Evolutionary conservation across 345 rosid genomes (phyloP).

Genomic region (Lenwebbia sp.): DNA sequence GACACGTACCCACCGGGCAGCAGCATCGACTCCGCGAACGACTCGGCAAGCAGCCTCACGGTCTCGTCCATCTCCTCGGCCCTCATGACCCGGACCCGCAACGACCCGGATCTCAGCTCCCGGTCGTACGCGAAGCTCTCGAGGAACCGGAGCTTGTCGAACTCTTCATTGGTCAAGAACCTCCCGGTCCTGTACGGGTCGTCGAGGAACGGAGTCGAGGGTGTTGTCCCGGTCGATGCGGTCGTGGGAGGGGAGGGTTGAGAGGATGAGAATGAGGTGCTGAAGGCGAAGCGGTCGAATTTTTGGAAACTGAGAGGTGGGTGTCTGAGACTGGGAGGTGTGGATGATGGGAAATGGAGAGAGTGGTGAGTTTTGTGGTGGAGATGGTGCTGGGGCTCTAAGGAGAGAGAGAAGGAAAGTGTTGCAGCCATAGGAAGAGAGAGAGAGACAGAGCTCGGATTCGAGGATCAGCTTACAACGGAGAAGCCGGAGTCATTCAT

Average conservation of each 20-base stretch:
- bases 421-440: slow-evolving; percentile 31
- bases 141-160: slow-evolving; percentile 49
- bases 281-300: slow-evolving; percentile 20
- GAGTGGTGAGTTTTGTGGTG: slow-evolving; percentile 3
- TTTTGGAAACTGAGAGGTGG: background rate
- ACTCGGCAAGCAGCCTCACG: slow-evolving; percentile 58
- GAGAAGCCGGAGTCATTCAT: background rate
- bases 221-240: slow-evolving; percentile 10
- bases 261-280: slow-evolving; percentile 12
- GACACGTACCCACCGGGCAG: slow-evolving; percentile 51
- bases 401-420: slow-evolving; percentile 28
- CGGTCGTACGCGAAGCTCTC: slow-evolving; percentile 48
- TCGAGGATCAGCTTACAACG: background rate
- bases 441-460: background rate
- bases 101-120: slow-evolving; percentile 45
- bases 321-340: slow-evolving; percentile 10
- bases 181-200: slow-evolving; percentile 44
- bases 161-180: slow-evolving; percentile 64
- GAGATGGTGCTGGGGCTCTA: slow-evolving; percentile 21
- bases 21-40: slow-evolving; percentile 81
- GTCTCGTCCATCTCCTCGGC: slow-evolving; percentile 61
- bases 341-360: slow-evolving; percentile 14
- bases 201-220: slow-evolving; percentile 31
- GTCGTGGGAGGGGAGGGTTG: slow-evolving; percentile 26
- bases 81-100: slow-evolving; percentile 71